These are phyloP conservation scores for Diutina mesorugosa DNA, from an alignment of 1,139 yeast species.

Conservation along the genomic window DNA sequence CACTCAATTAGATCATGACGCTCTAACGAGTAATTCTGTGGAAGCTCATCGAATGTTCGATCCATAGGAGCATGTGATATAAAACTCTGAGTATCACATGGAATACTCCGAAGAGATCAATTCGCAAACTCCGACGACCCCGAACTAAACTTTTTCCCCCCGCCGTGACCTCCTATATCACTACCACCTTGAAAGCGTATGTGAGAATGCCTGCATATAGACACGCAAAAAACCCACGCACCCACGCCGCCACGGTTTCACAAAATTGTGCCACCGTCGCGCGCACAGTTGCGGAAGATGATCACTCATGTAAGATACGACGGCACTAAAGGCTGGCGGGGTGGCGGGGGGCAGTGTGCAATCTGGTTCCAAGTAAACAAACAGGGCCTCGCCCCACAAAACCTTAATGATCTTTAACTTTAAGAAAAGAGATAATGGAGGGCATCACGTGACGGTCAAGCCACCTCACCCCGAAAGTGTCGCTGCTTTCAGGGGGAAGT, in stretches of 20 bases:
- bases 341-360: neutral
- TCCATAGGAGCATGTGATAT: no score
- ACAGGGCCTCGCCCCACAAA: neutral
- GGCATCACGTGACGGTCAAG: neutral
- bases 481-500: neutral
- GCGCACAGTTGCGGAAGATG: neutral
- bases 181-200: no score
- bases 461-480: neutral
- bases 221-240: no score
- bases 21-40: no score
- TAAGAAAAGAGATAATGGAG: no score
- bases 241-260: neutral
- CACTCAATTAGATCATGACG: neutral
- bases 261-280: neutral
- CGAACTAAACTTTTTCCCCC: no score
- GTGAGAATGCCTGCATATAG: no score
- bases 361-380: neutral
- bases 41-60: no score
- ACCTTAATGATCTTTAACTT: neutral
- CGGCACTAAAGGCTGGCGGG: neutral
- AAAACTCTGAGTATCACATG: no score
- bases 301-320: neutral
- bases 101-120: no score
- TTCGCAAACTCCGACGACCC: no score
- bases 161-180: no score